A percentile compares a stretch with the other conserved stretches of the same genome.
Conservation (phyloP, 2,329 filamentous ascomycete species). For the Alternaria alternata region DNA sequence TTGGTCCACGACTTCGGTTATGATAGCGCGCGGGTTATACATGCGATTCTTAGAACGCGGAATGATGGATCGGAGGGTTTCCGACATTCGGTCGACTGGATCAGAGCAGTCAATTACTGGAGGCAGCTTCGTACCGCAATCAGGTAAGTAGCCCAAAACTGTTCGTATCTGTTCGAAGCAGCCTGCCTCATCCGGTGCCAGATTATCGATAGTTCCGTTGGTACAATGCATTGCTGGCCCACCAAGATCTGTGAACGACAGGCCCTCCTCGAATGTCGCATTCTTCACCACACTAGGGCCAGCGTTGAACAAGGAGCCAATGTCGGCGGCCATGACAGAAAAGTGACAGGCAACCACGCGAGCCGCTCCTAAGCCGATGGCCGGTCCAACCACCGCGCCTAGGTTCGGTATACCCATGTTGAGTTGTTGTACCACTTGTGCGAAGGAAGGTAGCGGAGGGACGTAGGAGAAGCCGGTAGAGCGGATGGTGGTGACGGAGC, state of each 20-base stretch:
- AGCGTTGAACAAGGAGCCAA: slow-evolving; percentile 70
- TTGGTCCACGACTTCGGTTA: slow-evolving; percentile 64
- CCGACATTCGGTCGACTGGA: slow-evolving; percentile 58
- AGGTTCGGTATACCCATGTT: slow-evolving; percentile 71
- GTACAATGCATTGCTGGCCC: slow-evolving; percentile 69
- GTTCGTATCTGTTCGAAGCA: slow-evolving; percentile 68
- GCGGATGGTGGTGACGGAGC: slow-evolving; percentile 67
- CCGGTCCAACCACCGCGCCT: slow-evolving; percentile 69
- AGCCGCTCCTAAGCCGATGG: slow-evolving; percentile 69
- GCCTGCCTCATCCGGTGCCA: slow-evolving; percentile 66
- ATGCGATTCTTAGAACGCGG: slow-evolving; percentile 66
- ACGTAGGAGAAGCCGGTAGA: slow-evolving; percentile 67
- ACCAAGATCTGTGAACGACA: slow-evolving; percentile 66
- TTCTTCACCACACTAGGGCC: slow-evolving; percentile 69
- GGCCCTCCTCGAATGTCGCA: slow-evolving; percentile 70
- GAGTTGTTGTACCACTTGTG: slow-evolving; percentile 64
- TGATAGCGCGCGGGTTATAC: slow-evolving; percentile 67
- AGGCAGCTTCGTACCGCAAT: slow-evolving; percentile 64
- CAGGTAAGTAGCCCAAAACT: slow-evolving; percentile 66
- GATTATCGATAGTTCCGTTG: slow-evolving; percentile 72
- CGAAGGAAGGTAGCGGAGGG: slow-evolving; percentile 63
- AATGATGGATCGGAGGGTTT: slow-evolving; percentile 63
- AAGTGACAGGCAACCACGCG: slow-evolving; percentile 70
- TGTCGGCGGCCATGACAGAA: slow-evolving; percentile 70
- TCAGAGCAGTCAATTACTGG: slow-evolving; percentile 60